phyloP scores from a whole-genome alignment of 257 asterid genomes.

The Solanum bukasovii region DNA sequence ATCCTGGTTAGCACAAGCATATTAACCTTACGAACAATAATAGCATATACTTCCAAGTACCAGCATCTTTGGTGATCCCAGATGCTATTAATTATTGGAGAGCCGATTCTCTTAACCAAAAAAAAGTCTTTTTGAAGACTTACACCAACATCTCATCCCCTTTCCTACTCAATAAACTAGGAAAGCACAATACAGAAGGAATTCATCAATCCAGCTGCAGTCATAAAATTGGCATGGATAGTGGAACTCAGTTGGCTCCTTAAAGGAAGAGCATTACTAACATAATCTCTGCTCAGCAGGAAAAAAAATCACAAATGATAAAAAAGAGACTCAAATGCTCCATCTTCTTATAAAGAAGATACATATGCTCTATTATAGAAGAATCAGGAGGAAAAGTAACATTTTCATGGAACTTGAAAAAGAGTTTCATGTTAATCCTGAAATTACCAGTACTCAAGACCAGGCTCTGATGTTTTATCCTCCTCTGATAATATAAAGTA shows the following conservation, averaged over 20 bases:
- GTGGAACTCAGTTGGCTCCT: not conserved
- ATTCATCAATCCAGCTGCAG: not conserved
- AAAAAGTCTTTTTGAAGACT: not conserved
- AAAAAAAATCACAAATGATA: not conserved
- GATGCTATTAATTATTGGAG: not conserved
- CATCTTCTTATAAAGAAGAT: not conserved
- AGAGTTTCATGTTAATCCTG: not conserved
- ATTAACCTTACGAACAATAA: not conserved
- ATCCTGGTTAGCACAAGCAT: not conserved
- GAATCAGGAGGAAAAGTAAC: not conserved
- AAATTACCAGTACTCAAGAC: constrained; percentile 92
- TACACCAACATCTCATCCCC: not conserved
- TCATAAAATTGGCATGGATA: not conserved
- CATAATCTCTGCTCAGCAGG: not conserved
- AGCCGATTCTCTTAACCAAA: not conserved
- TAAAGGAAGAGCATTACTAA: not conserved
- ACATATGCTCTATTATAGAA: not conserved
- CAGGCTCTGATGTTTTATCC: constrained; percentile 96
- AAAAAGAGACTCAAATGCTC: not conserved
- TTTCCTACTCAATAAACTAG: not conserved
- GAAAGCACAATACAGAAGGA: not conserved
- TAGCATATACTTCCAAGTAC: not conserved
- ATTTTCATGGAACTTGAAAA: not conserved
- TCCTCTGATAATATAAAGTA: constrained; percentile 98
- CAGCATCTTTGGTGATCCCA: not conserved